Percentiles rank a stretch among this genome's conserved stretches.
Conservation (phyloP, 1,284 basidiomycete species). For the Anthracocystis walkeri region DNA sequence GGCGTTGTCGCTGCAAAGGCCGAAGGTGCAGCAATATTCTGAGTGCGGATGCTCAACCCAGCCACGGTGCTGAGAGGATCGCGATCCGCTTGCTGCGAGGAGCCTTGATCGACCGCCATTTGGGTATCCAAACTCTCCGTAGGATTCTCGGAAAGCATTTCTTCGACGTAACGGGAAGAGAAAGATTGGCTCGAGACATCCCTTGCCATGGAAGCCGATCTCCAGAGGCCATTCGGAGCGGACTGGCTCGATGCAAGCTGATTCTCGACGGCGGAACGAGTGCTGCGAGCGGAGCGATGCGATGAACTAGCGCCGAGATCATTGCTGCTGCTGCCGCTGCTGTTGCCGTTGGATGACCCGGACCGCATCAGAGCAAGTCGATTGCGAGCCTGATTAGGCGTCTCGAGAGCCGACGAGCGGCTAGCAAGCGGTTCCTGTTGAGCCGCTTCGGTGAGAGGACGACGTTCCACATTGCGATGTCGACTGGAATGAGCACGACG, state of each 20-base stretch:
- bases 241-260: neutral
- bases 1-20: constrained; percentile 1
- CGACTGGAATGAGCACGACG: constrained; percentile 3
- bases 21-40: constrained; percentile 9
- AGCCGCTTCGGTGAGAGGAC: constrained; percentile 1
- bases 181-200: constrained; percentile 7
- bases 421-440: neutral
- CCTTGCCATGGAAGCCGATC: constrained; percentile 6
- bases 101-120: neutral
- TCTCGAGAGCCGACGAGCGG: constrained; percentile 15
- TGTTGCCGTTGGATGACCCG: neutral
- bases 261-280: constrained; percentile 10
- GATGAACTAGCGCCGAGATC: constrained; percentile 1
- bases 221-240: neutral
- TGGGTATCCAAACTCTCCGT: neutral
- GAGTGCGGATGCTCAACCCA: constrained; percentile 10
- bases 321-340: neutral
- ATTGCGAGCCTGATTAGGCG: constrained; percentile 23
- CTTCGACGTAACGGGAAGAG: constrained; percentile 12
- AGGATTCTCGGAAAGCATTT: neutral
- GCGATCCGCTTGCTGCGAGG: constrained; percentile 8
- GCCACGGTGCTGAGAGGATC: neutral
- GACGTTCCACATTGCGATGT: constrained; percentile 11
- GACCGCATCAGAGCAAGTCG: constrained; percentile 24
- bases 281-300: constrained; percentile 18